Conservation (phyloP, 345 rosid genomes). For the Excoecaria cochinchinensis region DNA sequence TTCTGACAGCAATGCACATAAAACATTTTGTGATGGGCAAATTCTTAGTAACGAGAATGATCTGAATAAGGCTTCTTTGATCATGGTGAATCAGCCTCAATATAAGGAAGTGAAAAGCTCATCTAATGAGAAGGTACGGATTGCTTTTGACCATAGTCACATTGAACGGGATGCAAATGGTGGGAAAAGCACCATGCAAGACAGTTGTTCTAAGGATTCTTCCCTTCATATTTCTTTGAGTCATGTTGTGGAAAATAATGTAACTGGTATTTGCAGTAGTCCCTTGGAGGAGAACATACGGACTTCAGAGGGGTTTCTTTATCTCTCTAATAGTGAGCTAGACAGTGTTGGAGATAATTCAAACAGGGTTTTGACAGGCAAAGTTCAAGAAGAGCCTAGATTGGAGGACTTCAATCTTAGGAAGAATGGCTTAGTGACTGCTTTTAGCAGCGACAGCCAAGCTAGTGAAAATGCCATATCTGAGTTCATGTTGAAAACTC, state of each 20-base stretch:
- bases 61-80: constrained; percentile 17
- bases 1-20: constrained; percentile 13
- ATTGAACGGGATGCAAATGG: constrained; percentile 18
- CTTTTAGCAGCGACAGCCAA: constrained; percentile 25
- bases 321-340: constrained; percentile 19
- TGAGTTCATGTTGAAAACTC: constrained; percentile 41
- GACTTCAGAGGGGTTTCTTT: constrained; percentile 27
- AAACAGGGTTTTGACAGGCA: constrained; percentile 19
- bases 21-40: constrained; percentile 18
- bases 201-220: constrained; percentile 19
- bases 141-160: constrained; percentile 21
- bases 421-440: constrained; percentile 25
- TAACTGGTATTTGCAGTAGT: constrained; percentile 16
- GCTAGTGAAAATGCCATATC: constrained; percentile 29
- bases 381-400: constrained; percentile 17
- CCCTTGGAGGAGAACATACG: constrained; percentile 31
- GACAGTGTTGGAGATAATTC: constrained; percentile 25
- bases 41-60: constrained; percentile 11
- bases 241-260: constrained; percentile 15
- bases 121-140: constrained; percentile 1
- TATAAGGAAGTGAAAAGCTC: constrained; percentile 19
- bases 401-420: constrained; percentile 27
- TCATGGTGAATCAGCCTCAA: neutral
- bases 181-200: constrained; percentile 19
- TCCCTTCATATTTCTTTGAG: constrained; percentile 12